Evolutionary conservation across 2,329 filamentous ascomycete species (phyloP), one percentile per base, ranked within the genome.

Genomic region (Aspergillus sp.): DNA sequence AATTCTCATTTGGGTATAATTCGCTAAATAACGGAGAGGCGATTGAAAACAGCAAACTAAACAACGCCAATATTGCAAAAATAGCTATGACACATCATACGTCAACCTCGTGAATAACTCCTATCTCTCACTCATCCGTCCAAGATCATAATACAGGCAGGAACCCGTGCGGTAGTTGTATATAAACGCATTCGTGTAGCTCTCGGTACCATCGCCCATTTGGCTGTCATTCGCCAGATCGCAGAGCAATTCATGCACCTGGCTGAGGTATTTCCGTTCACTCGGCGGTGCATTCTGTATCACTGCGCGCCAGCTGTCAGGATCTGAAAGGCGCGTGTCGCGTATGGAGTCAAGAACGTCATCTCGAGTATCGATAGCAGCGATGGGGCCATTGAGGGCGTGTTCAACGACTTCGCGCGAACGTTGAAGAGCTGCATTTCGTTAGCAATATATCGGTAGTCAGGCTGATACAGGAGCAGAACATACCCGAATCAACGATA

Each of bases 111-210:
- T 43, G 35, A 43, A 43, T 6, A 12, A 20, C 13, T 5, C 41
- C 57, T 53, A 55, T 52, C 51, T 57, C 44, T 59, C 50, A 33
- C 53, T 56, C 47, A 52, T 49, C 43, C 56, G 57, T 50, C 71
- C 76, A 51, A 96, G 69, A 68, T 95, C 90, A 67, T 95, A 95
- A 63, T 91, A 88, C 44, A 95, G 78, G 64, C 88, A 90, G 49
- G 79, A 84, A 0, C 86, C 87, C 7, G 88, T 94, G 50, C 90
- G 77, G 59, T 94, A 95, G 60, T 95, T 95, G 70, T 95, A 95
- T 45, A 96, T 80, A 69, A 95, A 95, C 9, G 88, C 86, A 64
- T 90, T 87, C 42, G 80, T 78, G 20, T 79, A 77, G 30, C 61
- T 60, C 44, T 74, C 72, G 73, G 77, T 70, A 74, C 83, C 74